Evolutionary conservation across 148 eudicot species (phyloP).

Genomic region (Rhododendron williamsianum): DNA sequence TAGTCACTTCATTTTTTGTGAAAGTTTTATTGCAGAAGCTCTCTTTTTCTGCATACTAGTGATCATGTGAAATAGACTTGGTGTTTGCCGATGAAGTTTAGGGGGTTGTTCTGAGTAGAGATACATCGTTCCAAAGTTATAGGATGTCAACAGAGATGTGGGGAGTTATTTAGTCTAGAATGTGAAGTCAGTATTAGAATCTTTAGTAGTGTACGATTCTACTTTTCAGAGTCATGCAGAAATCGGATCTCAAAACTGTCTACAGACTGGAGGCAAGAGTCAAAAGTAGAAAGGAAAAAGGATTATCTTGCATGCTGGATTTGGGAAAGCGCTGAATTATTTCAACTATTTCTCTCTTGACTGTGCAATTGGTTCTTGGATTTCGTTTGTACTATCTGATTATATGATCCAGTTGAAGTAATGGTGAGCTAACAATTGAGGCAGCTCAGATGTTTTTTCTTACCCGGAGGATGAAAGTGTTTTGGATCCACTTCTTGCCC

Average conservation of each 20-base stretch:
- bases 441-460: conserved; percentile 89
- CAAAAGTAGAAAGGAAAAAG: neutral
- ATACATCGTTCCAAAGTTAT: neutral
- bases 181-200: neutral
- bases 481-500: conserved; percentile 71
- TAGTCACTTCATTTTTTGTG: neutral
- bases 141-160: neutral
- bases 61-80: neutral
- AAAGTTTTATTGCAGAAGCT: neutral
- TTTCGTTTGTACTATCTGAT: neutral
- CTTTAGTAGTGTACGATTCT: neutral
- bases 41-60: neutral
- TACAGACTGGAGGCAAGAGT: neutral
- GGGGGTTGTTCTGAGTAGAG: neutral
- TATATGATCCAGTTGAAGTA: conserved; percentile 16
- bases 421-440: conserved; percentile 38
- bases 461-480: conserved; percentile 97
- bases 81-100: neutral
- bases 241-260: neutral
- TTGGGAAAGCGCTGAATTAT: conserved; percentile 2
- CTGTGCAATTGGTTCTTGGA: neutral
- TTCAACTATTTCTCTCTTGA: neutral
- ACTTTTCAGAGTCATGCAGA: neutral
- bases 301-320: neutral
- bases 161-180: neutral